Base-by-base conservation (phyloP, 2,329 filamentous ascomycete species). In the Colletotrichum limetticola region DNA sequence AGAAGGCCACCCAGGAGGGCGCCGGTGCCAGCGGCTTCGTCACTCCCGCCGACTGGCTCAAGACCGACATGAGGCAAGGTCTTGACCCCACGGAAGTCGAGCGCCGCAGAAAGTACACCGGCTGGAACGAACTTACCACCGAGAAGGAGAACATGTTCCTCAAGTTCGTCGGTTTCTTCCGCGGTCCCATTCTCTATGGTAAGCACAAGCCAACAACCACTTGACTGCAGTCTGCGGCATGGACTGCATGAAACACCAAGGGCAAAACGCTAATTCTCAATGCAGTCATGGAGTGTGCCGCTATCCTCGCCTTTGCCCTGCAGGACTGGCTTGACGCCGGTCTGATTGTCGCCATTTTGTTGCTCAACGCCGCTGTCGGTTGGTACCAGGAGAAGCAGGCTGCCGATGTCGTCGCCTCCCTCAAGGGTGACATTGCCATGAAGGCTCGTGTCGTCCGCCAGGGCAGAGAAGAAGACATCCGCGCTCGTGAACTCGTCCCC, bases 301-400 rank as follows among this genome's bases (percentile, higher is more conserved):
- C 93, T 79, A 84, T 93, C 66, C 86, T 95, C 78, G 92, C 92
- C 77, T 91, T 91, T 80, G 92, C 92, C 89, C 91, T 95, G 75
- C 88, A 89, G 81, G 91, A 93, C 84, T 94, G 92, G 92, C 88
- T 94, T 76, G 92, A 95, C 85, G 89, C 94, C 32, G 77, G 77
- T 88, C 91, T 95, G 82, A 94, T 94, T 81, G 90, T 92, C 78
- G 92, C 89, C 86, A 94, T 95, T 83, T 85, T 95, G 68, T 78
- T 92, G 80, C 91, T 95, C 75, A 95, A 95, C 85, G 92, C 92
- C 76, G 85, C 91, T 75, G 92, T 94, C 82, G 92, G 92, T 86
- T 94, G 92, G 90, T 94, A 94, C 83, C 92, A 94, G 82, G 92
- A 94, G 84, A 94, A 94, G 86, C 92, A 94, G 84, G 92, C 92